Base-by-base conservation (phyloP, 805 yeast genomes). In the Kluyveromyces wickerhamii region DNA sequence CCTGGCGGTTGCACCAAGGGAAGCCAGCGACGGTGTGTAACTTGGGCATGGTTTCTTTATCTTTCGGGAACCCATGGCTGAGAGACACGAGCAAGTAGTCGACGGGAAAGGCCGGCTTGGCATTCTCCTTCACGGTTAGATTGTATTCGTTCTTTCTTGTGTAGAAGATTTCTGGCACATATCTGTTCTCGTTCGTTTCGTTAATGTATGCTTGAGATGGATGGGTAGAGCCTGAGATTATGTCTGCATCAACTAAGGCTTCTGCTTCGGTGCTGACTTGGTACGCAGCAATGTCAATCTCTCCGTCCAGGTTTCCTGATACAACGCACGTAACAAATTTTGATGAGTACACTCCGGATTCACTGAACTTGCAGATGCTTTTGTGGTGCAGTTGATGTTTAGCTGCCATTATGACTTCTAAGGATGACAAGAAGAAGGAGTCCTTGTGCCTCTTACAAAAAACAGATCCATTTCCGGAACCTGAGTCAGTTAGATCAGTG, bases 151-250 rank as follows among this genome's bases (percentile, higher is more conserved):
- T 92, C 40, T 74, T 71, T 54, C 74, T 77, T 58, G 77, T 76
- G 66, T 81, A 92, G 51, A 84, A 83, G 17, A 92, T 80, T 42
- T 92, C 99, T 0, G 99, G 99, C 11, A 92, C 97, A 47, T 89
- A 92, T 37, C 96, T 70, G 7, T 67, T 70, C 13, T 71, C 67
- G 26, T 74, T 72, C n/a, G 85, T 77, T 19, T 75, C 79, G 51
- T 84, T 81, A 43, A 92, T 77, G 47, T 76, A 80, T 53, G 89
- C 78, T 66, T 80, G 76, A 14, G 87, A 77, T 0, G 99, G 96
- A 52, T 87, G 89, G 0, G 96, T 84, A 1, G 94, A 82, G 0
- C 95, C 89, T 21, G 79, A 69, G 20, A 92, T 76, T 44, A 89
- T 72, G 49, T 83, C 95, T 0, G 97, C 95, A 32, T 72, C 71